phyloP scores from a whole-genome alignment of 768 basidiomycete genomes.

The Pleurotus ostreatus region DNA sequence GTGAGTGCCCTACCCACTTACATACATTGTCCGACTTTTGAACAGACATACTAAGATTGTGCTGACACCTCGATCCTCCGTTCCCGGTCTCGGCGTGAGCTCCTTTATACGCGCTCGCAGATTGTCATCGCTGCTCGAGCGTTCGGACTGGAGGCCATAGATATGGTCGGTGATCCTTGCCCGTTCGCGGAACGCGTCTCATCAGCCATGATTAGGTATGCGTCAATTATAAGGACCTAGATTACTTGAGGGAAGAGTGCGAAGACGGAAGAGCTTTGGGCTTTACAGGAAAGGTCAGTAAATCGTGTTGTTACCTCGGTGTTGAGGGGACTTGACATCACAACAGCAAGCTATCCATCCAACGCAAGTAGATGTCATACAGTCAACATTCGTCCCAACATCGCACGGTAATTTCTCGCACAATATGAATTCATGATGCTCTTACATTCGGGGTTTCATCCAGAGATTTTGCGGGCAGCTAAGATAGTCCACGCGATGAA shows the following conservation, averaged over 20 bases:
- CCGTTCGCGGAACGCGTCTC: not conserved
- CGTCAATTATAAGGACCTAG: conserved; percentile 76
- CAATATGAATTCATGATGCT: not conserved
- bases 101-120: conserved; percentile 80
- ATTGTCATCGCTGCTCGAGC: conserved; percentile 82
- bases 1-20: conserved; percentile 35
- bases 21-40: not conserved
- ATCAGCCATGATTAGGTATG: conserved; percentile 55
- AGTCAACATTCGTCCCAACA: conserved; percentile 75
- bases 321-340: conserved; percentile 5
- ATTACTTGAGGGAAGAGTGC: conserved; percentile 68
- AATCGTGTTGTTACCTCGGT: not conserved
- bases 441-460: not conserved
- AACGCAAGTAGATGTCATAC: conserved; percentile 71
- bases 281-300: conserved; percentile 81
- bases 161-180: conserved; percentile 56
- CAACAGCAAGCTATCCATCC: conserved; percentile 93
- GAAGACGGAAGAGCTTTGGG: conserved; percentile 77
- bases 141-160: conserved; percentile 80
- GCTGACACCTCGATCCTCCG: conserved; percentile 84
- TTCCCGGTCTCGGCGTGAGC: conserved; percentile 67
- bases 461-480: conserved; percentile 76
- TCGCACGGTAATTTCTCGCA: conserved; percentile 45
- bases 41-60: conserved; percentile 58
- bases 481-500: conserved; percentile 69